phyloP scores from a whole-genome alignment of 768 basidiomycete species.

The Sarcodon aspratus region DNA sequence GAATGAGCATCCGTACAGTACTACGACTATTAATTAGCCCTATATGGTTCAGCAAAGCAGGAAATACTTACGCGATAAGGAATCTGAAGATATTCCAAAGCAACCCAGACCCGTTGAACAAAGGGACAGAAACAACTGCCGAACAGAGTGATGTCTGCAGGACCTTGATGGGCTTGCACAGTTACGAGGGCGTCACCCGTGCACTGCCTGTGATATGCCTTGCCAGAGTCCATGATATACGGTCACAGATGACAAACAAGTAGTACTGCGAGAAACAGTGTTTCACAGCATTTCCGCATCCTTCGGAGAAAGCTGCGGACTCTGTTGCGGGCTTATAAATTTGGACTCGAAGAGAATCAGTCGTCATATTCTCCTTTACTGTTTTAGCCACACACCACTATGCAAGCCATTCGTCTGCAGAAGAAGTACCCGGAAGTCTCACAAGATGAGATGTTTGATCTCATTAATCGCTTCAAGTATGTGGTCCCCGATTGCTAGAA shows the following conservation, averaged over 20 bases:
- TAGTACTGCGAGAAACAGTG: background rate
- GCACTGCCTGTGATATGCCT: conserved; percentile 26
- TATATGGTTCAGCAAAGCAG: background rate
- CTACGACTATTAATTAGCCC: background rate
- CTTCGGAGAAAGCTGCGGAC: background rate
- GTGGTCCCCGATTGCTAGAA: conserved; percentile 18
- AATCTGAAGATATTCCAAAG: conserved; percentile 57
- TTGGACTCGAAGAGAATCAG: background rate
- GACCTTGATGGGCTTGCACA: conserved; percentile 31
- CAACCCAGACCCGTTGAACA: conserved; percentile 73
- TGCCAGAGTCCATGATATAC: conserved; percentile 25
- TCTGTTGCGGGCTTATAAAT: background rate
- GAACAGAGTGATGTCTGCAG: conserved; percentile 54
- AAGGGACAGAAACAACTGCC: conserved; percentile 73
- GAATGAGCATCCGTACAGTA: conserved; percentile 27
- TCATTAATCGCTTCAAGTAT: conserved; percentile 94
- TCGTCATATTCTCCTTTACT: background rate
- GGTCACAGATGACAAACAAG: background rate
- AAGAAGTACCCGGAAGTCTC: conserved; percentile 89
- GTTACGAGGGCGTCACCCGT: conserved; percentile 47
- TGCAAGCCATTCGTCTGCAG: conserved; percentile 81
- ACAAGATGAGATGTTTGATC: conserved; percentile 88
- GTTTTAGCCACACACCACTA: conserved; percentile 16
- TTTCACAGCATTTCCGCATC: background rate
- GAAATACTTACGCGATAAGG: conserved; percentile 49